Percentiles rank a stretch among this genome's conserved stretches.
These are phyloP conservation scores for Suhomyces vadensis DNA, from an alignment of 805 yeast species.

Conservation along the genomic window DNA sequence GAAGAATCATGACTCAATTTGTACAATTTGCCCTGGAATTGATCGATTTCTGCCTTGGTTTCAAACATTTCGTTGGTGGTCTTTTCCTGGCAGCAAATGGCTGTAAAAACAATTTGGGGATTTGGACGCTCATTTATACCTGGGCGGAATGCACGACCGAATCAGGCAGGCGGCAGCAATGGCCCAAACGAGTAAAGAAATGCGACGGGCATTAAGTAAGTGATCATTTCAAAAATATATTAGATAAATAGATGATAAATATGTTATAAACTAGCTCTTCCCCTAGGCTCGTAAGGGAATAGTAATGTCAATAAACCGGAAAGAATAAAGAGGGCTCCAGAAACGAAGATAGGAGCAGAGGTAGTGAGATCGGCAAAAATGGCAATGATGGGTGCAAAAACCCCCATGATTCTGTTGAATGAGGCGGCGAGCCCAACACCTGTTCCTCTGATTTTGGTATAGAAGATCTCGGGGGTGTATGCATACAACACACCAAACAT, in stretches of 20 bases:
- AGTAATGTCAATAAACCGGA: slow-evolving; percentile 39
- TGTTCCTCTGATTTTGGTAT: slow-evolving; percentile 50
- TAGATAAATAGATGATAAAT: not conserved
- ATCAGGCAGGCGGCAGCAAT: not conserved
- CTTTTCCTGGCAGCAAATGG: not conserved
- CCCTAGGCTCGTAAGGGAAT: slow-evolving; percentile 52
- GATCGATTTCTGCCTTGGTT: slow-evolving; percentile 52
- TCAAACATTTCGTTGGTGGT: slow-evolving; percentile 41
- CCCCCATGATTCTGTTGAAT: slow-evolving; percentile 52
- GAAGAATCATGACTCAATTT: slow-evolving; percentile 75
- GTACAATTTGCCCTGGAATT: slow-evolving; percentile 72
- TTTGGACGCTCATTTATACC: not conserved
- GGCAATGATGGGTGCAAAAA: slow-evolving; percentile 55
- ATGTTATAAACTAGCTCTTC: slow-evolving; percentile 18
- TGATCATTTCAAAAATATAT: too few relatives aligned
- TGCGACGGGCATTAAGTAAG: not conserved
- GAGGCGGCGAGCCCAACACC: slow-evolving; percentile 64
- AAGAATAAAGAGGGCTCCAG: slow-evolving; percentile 54
- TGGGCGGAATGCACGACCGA: not conserved
- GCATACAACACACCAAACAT: slow-evolving; percentile 63
- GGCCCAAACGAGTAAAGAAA: not conserved
- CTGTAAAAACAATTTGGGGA: not conserved
- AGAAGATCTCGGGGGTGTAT: slow-evolving; percentile 65
- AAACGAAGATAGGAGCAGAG: slow-evolving; percentile 60
- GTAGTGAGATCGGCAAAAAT: slow-evolving; percentile 54